phyloP scores from a whole-genome alignment of 228 moss, liverwort and hornwort species.

The Sphagnum magellanicum region DNA sequence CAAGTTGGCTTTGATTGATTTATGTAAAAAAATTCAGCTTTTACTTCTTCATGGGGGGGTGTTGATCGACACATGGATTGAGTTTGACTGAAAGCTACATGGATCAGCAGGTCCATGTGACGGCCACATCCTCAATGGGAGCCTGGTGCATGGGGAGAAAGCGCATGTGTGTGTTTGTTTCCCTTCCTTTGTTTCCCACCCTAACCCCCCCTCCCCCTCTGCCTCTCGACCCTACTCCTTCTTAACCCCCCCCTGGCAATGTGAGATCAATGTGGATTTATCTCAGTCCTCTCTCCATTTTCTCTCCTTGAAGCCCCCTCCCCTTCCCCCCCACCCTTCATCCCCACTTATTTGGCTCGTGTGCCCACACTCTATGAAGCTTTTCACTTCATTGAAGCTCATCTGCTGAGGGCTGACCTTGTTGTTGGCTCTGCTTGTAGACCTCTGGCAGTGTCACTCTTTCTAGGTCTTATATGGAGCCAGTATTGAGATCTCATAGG shows the following conservation, averaged over 20 bases:
- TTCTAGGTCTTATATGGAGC: not conserved
- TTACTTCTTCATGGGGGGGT: slow-evolving; percentile 96
- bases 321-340: slow-evolving; percentile 29
- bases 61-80: slow-evolving; percentile 97
- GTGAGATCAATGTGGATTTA: slow-evolving; percentile 88
- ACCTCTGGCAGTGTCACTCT: slow-evolving; percentile 9
- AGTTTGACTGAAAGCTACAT: slow-evolving; percentile 99
- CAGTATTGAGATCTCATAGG: not conserved
- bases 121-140: slow-evolving; percentile 99
- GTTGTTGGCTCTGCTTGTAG: slow-evolving; percentile 7
- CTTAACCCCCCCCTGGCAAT: slow-evolving; percentile 70
- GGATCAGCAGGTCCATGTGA: slow-evolving; percentile 99
- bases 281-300: slow-evolving; percentile 82
- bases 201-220: slow-evolving; percentile 94
- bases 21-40: slow-evolving; percentile 58
- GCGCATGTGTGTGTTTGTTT: slow-evolving; percentile 99
- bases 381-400: slow-evolving; percentile 20
- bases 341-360: slow-evolving; percentile 12
- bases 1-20: slow-evolving; percentile 24
- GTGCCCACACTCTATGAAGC: slow-evolving; percentile 27
- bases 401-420: slow-evolving; percentile 26
- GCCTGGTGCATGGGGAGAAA: slow-evolving; percentile 99
- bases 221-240: slow-evolving; percentile 94
- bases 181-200: slow-evolving; percentile 77
- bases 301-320: slow-evolving; percentile 20